Percentiles rank a stretch among this genome's conserved stretches.
phyloP scores from a whole-genome alignment of 2,329 filamentous ascomycete genomes.

The Tolypocladium guangdongense region DNA sequence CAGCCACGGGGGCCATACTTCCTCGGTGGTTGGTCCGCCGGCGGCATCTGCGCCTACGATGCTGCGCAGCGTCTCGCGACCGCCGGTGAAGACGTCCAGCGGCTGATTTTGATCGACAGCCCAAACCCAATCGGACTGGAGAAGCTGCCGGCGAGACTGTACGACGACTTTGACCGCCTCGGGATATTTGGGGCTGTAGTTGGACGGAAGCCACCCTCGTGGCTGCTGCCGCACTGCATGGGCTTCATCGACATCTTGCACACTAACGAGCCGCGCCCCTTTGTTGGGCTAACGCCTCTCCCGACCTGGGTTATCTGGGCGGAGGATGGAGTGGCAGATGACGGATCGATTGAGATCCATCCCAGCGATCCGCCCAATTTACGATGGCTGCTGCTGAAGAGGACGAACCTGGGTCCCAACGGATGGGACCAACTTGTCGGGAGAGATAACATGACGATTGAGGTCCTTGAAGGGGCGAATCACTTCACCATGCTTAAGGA shows the following conservation, averaged over 20 bases:
- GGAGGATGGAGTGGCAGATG: constrained; percentile 60
- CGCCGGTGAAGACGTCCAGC: constrained; percentile 44
- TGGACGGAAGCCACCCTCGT: constrained; percentile 54
- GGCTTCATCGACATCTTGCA: constrained; percentile 57
- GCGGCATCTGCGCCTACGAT: constrained; percentile 62
- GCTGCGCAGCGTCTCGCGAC: constrained; percentile 49
- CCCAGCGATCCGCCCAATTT: constrained; percentile 46
- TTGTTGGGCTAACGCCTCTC: constrained; percentile 48
- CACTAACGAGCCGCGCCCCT: constrained; percentile 53
- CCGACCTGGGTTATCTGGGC: constrained; percentile 59
- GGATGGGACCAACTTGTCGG: constrained; percentile 12
- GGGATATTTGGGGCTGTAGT: constrained; percentile 56
- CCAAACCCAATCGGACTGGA: constrained; percentile 59
- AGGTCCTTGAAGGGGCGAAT: constrained; percentile 56
- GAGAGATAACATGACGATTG: constrained; percentile 57
- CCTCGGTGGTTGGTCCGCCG: constrained; percentile 66
- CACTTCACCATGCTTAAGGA: constrained; percentile 62
- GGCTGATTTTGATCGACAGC: constrained; percentile 54
- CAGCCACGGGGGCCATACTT: constrained; percentile 4
- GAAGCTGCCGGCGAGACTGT: constrained; percentile 49
- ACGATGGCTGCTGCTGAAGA: constrained; percentile 62
- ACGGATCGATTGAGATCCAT: constrained; percentile 39
- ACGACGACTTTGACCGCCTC: constrained; percentile 62
- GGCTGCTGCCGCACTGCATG: constrained; percentile 64
- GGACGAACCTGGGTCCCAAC: constrained; percentile 47